Percentiles rank a stretch among this genome's conserved stretches.
phyloP scores from a whole-genome alignment of 352 stramenopile genomes.

The Pythium oligandrum region DNA sequence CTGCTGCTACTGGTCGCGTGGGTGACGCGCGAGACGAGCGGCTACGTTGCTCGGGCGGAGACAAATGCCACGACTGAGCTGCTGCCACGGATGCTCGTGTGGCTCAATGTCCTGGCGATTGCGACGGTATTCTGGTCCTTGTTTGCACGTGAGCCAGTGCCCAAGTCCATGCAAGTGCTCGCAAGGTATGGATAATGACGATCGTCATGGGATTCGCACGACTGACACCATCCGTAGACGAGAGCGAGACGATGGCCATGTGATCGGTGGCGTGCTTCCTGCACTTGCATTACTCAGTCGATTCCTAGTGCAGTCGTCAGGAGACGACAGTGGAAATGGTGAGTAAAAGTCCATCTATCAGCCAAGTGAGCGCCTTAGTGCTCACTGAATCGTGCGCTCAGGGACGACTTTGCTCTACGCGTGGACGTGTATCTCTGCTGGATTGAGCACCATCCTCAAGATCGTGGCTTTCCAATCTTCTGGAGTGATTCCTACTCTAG shows the following conservation, averaged over 20 bases:
- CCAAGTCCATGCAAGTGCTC: neutral
- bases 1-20: conserved; percentile 29
- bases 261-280: conserved; percentile 51
- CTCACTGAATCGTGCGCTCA: neutral
- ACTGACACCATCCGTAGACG: conserved; percentile 19
- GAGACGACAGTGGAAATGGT: no score
- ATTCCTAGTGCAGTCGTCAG: conserved; percentile 27
- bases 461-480: conserved; percentile 30
- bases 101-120: conserved; percentile 26
- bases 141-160: conserved; percentile 12
- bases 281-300: conserved; percentile 58
- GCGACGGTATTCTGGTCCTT: conserved; percentile 24
- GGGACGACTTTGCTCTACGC: conserved; percentile 47
- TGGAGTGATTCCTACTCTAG: conserved; percentile 25
- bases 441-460: conserved; percentile 41
- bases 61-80: neutral
- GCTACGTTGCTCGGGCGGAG: conserved; percentile 5
- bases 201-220: no score
- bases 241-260: conserved; percentile 52
- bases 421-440: conserved; percentile 47
- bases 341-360: no score
- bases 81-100: conserved; percentile 31
- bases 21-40: conserved; percentile 22
- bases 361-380: no score
- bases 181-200: neutral